Conservation (phyloP, 768 basidiomycete species). For the Mycena sanguinolenta region DNA sequence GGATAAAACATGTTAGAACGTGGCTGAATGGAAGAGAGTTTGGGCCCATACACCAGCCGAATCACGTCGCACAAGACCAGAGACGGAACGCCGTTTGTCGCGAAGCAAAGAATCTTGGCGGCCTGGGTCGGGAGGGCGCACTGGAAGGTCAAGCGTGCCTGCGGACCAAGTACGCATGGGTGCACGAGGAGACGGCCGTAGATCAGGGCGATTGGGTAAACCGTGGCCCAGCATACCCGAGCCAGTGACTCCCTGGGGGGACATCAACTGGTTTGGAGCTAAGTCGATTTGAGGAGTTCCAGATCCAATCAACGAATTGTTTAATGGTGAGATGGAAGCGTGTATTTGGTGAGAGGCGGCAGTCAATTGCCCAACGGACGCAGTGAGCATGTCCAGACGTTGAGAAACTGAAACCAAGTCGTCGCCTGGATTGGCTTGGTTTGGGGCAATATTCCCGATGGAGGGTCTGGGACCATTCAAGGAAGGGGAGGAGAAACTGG, state of each 20-base stretch:
- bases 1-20: conserved; percentile 26
- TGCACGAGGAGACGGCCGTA: conserved; percentile 69
- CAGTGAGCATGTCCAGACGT: conserved; percentile 82
- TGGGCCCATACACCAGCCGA: conserved; percentile 73
- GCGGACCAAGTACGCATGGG: conserved; percentile 89
- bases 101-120: conserved; percentile 61
- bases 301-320: conserved; percentile 56
- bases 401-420: conserved; percentile 84
- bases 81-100: conserved; percentile 84
- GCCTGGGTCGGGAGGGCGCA: conserved; percentile 64
- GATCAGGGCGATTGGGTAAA: conserved; percentile 74
- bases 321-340: conserved; percentile 53
- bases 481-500: conserved; percentile 49
- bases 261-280: conserved; percentile 60
- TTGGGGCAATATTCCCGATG: conserved; percentile 77
- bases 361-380: conserved; percentile 88
- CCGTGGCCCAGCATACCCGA: conserved; percentile 67
- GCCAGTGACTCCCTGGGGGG: conserved; percentile 55
- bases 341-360: conserved; percentile 82
- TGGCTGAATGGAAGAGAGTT: conserved; percentile 20
- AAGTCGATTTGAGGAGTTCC: conserved; percentile 62
- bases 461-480: conserved; percentile 70
- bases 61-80: conserved; percentile 78
- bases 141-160: conserved; percentile 80
- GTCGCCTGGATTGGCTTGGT: conserved; percentile 75